phyloP scores from a whole-genome alignment of 164 flowering plant genomes.

The Sedum album region DNA sequence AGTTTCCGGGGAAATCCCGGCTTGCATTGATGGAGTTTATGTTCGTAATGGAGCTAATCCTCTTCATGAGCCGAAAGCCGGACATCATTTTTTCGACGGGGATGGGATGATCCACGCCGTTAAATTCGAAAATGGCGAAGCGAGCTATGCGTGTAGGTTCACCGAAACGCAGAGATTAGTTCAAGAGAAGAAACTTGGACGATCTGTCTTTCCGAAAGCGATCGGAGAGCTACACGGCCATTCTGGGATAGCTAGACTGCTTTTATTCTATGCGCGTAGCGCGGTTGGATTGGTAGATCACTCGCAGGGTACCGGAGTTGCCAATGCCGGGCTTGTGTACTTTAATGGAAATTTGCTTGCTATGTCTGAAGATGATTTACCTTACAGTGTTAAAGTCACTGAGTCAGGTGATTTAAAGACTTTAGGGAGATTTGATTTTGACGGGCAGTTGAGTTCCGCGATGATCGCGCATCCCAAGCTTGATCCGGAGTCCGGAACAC shows the following conservation, averaged over 20 bases:
- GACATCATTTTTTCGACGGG: conserved; percentile 10
- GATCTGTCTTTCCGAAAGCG: conserved; percentile 4
- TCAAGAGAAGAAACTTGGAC: conserved; percentile 4
- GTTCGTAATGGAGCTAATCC: conserved; percentile 10
- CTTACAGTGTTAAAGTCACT: neutral
- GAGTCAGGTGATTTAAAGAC: conserved; percentile 5
- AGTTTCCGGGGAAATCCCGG: neutral
- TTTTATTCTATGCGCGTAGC: conserved; percentile 5
- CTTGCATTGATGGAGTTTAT: conserved; percentile 9
- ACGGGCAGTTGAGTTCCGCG: conserved; percentile 7
- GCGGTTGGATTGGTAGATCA: neutral
- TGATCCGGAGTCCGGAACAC: conserved; percentile 6
- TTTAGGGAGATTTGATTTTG: conserved; percentile 4
- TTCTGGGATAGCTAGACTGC: neutral
- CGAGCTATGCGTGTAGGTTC: conserved; percentile 8
- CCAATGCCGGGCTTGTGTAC: conserved; percentile 8
- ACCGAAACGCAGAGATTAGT: conserved; percentile 8
- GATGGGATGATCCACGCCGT: conserved; percentile 11
- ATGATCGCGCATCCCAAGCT: conserved; percentile 13
- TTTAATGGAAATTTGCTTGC: conserved; percentile 5
- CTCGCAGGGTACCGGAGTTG: conserved; percentile 4
- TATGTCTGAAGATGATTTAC: conserved; percentile 10
- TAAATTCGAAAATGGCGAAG: neutral
- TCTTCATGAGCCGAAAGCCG: neutral
- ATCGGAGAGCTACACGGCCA: conserved; percentile 10